Conservation (phyloP, 148 eudicot species). For the Heliamphora exappendiculata region DNA sequence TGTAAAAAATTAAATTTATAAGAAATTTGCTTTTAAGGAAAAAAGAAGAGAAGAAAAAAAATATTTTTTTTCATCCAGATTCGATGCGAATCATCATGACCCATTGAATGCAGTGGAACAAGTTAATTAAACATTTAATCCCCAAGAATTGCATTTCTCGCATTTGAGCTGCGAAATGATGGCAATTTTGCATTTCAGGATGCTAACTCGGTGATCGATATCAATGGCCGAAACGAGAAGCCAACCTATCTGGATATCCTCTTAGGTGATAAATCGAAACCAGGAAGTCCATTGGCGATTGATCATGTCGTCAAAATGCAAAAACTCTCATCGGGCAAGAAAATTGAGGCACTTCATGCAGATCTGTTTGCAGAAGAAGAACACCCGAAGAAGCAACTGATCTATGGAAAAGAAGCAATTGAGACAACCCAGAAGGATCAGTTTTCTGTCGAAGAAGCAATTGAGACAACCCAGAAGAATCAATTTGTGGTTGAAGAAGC, state of each 20-base stretch:
- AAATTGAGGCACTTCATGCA: neutral
- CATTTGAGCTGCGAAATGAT: neutral
- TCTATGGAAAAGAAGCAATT: neutral
- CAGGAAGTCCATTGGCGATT: neutral
- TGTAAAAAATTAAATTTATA: no score
- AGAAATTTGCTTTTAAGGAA: no score
- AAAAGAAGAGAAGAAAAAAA: no score
- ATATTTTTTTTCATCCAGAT: neutral
- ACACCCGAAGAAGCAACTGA: neutral
- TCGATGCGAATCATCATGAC: neutral
- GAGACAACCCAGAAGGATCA: neutral
- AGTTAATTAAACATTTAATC: no score
- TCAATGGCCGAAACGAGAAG: conserved; percentile 4
- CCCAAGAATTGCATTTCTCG: no score
- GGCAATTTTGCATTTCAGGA: conserved; percentile 8
- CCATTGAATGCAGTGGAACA: neutral
- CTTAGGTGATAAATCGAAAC: conserved; percentile 5
- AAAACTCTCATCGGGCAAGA: neutral
- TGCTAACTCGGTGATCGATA: neutral
- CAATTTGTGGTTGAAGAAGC: conserved; percentile 5
- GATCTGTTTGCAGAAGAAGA: neutral
- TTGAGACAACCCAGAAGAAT: neutral
- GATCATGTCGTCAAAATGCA: neutral
- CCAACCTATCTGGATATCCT: neutral
- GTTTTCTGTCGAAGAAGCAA: neutral